Percentiles rank a stretch among this genome's conserved stretches.
Conservation (phyloP, 768 basidiomycete genomes). For the Multifurca ochricompacta region DNA sequence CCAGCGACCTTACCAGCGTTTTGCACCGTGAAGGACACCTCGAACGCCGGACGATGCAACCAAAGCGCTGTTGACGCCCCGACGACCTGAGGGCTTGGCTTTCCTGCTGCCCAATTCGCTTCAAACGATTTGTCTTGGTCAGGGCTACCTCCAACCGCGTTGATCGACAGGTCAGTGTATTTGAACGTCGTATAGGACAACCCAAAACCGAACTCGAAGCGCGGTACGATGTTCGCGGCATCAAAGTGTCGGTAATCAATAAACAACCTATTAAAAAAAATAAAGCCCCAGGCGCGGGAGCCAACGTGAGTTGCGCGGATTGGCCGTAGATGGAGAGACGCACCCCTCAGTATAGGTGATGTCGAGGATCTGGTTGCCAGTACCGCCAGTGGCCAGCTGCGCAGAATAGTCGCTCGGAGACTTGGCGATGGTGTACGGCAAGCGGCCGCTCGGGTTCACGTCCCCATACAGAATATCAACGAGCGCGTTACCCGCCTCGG, state of each 20-base stretch:
- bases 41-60: constrained; percentile 60
- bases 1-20: constrained; percentile 60
- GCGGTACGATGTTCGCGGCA: constrained; percentile 60
- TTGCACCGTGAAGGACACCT: constrained; percentile 53
- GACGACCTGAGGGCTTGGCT: constrained; percentile 43
- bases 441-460: constrained; percentile 63
- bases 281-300: too few species aligned
- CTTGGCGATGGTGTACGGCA: constrained; percentile 74
- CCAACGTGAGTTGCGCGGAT: neutral
- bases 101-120: constrained; percentile 52
- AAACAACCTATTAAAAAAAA: constrained; percentile 20
- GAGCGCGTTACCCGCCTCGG: constrained; percentile 57
- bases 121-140: constrained; percentile 35
- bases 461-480: constrained; percentile 71
- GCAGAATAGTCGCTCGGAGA: constrained; percentile 42
- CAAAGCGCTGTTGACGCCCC: constrained; percentile 60
- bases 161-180: constrained; percentile 52
- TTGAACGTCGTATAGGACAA: constrained; percentile 78
- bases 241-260: constrained; percentile 36
- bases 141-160: constrained; percentile 28
- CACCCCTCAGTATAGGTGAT: constrained; percentile 60
- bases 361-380: constrained; percentile 28
- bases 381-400: constrained; percentile 28
- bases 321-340: constrained; percentile 11
- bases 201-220: constrained; percentile 88